Percentiles rank a stretch among this genome's conserved stretches.
Evolutionary conservation across 2,329 filamentous ascomycete species (phyloP).

Genomic region (Raffaelea arxii): DNA sequence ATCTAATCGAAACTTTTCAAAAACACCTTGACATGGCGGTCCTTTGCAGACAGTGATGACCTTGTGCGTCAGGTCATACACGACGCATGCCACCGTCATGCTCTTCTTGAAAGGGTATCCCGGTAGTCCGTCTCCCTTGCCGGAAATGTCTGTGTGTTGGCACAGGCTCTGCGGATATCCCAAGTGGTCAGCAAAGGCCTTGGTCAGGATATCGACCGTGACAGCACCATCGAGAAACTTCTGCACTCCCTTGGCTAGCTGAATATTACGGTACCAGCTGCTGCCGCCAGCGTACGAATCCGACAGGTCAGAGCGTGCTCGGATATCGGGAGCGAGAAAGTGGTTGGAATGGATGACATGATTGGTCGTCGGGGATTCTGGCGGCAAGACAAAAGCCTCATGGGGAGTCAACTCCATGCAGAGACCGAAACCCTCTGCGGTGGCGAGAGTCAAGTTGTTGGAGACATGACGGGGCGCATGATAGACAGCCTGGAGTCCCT

Average conservation of each 20-base stretch:
- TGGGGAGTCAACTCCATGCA: slow-evolving; percentile 18
- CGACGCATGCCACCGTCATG: slow-evolving; percentile 16
- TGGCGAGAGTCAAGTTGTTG: slow-evolving; percentile 16
- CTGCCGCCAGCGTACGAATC: slow-evolving; percentile 14
- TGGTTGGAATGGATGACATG: slow-evolving; percentile 19
- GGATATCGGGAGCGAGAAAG: slow-evolving; percentile 14
- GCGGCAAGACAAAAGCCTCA: slow-evolving; percentile 10
- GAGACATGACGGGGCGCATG: slow-evolving; percentile 17
- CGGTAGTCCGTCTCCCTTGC: slow-evolving; percentile 3
- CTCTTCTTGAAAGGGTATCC: slow-evolving; percentile 9
- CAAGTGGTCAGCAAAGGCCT: slow-evolving; percentile 16
- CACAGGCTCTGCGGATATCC: slow-evolving; percentile 15
- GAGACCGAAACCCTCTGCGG: slow-evolving; percentile 13
- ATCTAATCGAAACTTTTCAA: slow-evolving; percentile 9
- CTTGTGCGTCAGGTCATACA: slow-evolving; percentile 13
- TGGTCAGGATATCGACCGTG: slow-evolving; percentile 6
- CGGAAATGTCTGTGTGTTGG: slow-evolving; percentile 11
- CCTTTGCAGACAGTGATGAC: slow-evolving; percentile 15
- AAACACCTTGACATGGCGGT: slow-evolving; percentile 14
- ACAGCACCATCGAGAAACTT: slow-evolving; percentile 1
- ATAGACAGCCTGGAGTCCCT: slow-evolving; percentile 8
- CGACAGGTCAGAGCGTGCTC: slow-evolving; percentile 9
- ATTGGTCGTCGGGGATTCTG: slow-evolving; percentile 8
- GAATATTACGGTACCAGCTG: slow-evolving; percentile 14
- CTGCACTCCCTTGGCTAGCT: slow-evolving; percentile 10